Evolutionary conservation across 1,284 basidiomycete genomes (phyloP), one percentile per base, ranked within the genome.

Genomic region (Pterulicium gracile): DNA sequence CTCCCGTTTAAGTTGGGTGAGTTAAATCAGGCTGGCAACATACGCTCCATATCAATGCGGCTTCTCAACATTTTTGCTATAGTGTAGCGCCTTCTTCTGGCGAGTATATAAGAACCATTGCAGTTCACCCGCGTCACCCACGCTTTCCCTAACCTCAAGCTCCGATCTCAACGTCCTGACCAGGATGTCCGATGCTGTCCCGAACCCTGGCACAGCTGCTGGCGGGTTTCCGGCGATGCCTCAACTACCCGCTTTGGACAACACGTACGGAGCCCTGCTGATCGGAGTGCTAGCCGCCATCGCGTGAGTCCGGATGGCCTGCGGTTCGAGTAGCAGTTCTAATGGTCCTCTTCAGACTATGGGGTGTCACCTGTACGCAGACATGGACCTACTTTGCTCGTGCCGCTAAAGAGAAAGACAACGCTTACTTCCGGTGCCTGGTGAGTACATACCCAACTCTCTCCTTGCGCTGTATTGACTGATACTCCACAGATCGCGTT

Each of bases 321-420:
- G n/a, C n/a, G n/a, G n/a, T n/a, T n/a, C n/a, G n/a, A n/a, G n/a
- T 21, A 21, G 14, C 32, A 45, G 5, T 27, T 15, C 12, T 41
- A 12, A 41, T 17, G 24, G 14, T n/a, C 5, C 42, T 14, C 34
- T 42, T 12, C 48, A 79, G 77, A 19, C 58, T 80, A 10, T 80
- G 73, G 66, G 77, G 77, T 2, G 57, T 79, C 3, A 77, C 75
- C 4, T 75, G 70, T 47, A 62, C 69, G 7, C 77, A 79, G 54
- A 69, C 70, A 2, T 74, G 65, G 49, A 64, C 69, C 13, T 80
- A 74, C 56, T 78, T 72, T 53, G 61, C 63, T 46, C 55, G 61
- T 21, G 62, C 56, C 27, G 58, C 63, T 32, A 32, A 32, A 7
- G 27, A 32, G 2, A 60, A 57, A 10, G 77, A 80, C 53, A 54